These are phyloP conservation scores for Phialocephala sp. DNA, from an alignment of 2,329 filamentous ascomycete genomes.

Conservation along the genomic window DNA sequence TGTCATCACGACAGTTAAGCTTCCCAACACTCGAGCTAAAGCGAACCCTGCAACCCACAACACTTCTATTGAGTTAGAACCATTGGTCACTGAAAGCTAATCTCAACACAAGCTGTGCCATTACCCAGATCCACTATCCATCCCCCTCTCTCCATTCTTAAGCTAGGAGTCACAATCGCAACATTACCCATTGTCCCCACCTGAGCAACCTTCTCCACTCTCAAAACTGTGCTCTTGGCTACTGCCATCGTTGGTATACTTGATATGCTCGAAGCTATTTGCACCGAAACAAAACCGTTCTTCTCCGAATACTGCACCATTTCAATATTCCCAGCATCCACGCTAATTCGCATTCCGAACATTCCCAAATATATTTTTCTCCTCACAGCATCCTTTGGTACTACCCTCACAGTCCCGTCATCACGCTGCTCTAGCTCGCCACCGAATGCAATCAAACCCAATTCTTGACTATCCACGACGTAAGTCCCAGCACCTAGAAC, in stretches of 20 bases:
- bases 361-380: conserved; percentile 55
- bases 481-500: conserved; percentile 57
- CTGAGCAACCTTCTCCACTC: conserved; percentile 24
- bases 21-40: no score
- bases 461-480: conserved; percentile 50
- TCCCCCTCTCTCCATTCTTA: conserved; percentile 9
- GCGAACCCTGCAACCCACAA: no score
- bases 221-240: conserved; percentile 21
- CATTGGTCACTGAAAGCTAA: background rate
- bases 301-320: conserved; percentile 44
- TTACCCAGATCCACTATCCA: conserved; percentile 18
- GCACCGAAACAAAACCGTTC: conserved; percentile 3
- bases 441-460: conserved; percentile 57
- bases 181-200: conserved; percentile 13
- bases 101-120: conserved; percentile 5
- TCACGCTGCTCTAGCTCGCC: conserved; percentile 40
- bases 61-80: no score
- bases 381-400: conserved; percentile 53
- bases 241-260: conserved; percentile 7
- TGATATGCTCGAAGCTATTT: conserved; percentile 20
- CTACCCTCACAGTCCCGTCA: conserved; percentile 42
- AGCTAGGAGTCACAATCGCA: background rate
- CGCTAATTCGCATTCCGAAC: conserved; percentile 47
- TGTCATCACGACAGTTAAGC: no score
- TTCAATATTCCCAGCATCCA: conserved; percentile 52